Conservation (phyloP, 345 rosid species). For the Eucalyptus microcorys region DNA sequence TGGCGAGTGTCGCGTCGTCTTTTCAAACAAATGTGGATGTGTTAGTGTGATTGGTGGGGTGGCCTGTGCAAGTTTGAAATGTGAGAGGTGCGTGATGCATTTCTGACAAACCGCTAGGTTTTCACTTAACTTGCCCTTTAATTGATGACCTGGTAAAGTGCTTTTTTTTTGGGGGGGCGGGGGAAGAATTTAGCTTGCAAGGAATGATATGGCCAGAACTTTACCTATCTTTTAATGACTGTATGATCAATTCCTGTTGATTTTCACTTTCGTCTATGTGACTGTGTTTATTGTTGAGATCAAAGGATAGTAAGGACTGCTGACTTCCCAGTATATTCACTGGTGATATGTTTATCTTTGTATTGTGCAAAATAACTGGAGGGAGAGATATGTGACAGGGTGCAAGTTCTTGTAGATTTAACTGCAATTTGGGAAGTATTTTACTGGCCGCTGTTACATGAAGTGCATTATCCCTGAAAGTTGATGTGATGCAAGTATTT, state of each 20-base stretch:
- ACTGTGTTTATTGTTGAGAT: background rate
- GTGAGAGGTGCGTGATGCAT: background rate
- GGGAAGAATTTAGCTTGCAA: background rate
- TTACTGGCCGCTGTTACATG: background rate
- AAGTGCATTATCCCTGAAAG: background rate
- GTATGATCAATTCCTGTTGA: background rate
- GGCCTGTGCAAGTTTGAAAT: background rate
- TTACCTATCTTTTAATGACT: background rate
- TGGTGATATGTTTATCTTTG: background rate
- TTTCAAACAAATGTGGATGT: background rate
- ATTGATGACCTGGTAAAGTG: background rate
- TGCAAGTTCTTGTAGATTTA: background rate
- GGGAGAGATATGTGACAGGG: background rate
- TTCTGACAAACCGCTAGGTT: background rate
- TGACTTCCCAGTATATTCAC: background rate
- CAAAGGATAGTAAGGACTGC: background rate
- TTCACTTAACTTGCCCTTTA: background rate
- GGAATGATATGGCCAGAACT: background rate
- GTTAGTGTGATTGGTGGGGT: background rate
- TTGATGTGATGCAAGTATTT: background rate
- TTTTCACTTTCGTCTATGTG: background rate
- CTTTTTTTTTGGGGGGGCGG: background rate
- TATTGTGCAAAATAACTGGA: background rate
- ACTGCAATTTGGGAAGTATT: background rate
- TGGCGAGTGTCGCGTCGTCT: background rate